Evolutionary conservation across 495 filamentous ascomycete species (phyloP), one percentile per base, ranked within the genome.

Genomic region (Penicillium antarcticum): DNA sequence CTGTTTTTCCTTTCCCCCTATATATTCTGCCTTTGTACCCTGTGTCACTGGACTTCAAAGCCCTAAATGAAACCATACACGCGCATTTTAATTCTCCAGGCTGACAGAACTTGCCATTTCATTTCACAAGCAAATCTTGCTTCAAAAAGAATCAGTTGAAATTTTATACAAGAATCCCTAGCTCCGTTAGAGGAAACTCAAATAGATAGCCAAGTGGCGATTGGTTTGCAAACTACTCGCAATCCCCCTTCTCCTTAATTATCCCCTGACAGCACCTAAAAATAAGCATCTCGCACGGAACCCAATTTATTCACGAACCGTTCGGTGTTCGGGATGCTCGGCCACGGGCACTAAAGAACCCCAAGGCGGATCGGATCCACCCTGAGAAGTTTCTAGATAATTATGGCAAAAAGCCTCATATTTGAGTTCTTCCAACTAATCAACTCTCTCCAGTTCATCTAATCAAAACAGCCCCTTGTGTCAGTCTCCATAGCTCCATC

Each of bases 311-410:
- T 26, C 26, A 56, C 29, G 53, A 56, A 56, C 53, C 26, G 53
- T 56, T 56, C 53, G 47, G 42, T 19, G 53, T 51, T 51, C 53
- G 47, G 46, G 35, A 50, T 49, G 16, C 16, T 49, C 41, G 46
- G 37, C 18, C 38, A 7, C 42, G 35, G 26, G 43, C 33, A 41
- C 38, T 41, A 23, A 23, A 0, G 21, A 39, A 39, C 41, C 34
- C 43, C 51, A 47, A 42, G 26, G 8, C 7, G 42, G 47, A 34
- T 26, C 7, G 42, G 47, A 34, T 26, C 52, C 47, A 42, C 41
- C 47, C 24, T 36, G 35, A 11, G 36, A 34, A 42, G 36, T 38
- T 45, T 42, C 47, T 42, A 18, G 42, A 46, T 24, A 18, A 41
- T 9, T 13, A 34, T 24, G 34, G 41, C 35, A 24, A 45, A 43